Percentiles rank a stretch among this genome's conserved stretches.
phyloP scores from a whole-genome alignment of 306 rosid genomes.

The Prosopis cineraria region DNA sequence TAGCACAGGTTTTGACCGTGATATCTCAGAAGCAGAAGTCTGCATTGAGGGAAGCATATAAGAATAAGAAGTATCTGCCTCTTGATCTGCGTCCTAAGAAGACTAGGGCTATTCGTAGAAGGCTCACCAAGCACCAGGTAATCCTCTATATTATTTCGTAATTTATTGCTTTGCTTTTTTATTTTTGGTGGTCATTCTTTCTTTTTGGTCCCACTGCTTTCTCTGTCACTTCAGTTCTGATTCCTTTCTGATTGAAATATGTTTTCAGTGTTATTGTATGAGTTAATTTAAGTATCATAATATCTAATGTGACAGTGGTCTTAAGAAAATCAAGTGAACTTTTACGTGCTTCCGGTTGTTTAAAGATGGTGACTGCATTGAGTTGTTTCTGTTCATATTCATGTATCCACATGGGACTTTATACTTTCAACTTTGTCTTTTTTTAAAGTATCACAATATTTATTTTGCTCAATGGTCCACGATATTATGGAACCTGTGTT shows the following conservation, averaged over 20 bases:
- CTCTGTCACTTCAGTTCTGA: background rate
- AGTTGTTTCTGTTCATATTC: background rate
- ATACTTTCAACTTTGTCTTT: background rate
- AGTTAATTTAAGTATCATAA: background rate
- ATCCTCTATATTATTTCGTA: background rate
- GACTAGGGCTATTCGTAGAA: conserved; percentile 91
- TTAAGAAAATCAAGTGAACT: background rate
- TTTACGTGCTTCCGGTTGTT: background rate
- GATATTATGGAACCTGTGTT: background rate
- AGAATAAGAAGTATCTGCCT: conserved; percentile 84
- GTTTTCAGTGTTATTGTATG: background rate
- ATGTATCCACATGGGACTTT: background rate
- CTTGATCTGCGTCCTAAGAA: conserved; percentile 98
- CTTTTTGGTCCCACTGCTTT: background rate
- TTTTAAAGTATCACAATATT: background rate
- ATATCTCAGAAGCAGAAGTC: conserved; percentile 92
- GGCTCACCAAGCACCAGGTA: conserved; percentile 97
- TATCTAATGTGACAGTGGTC: background rate
- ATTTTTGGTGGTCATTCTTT: background rate
- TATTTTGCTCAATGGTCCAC: background rate
- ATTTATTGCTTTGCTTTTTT: background rate
- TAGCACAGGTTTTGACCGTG: conserved; percentile 94
- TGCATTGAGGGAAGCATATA: conserved; percentile 81
- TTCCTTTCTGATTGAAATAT: background rate
- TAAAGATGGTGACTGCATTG: background rate